Base-by-base conservation (phyloP, 1,284 basidiomycete genomes). In the Malassezia caprae region DNA sequence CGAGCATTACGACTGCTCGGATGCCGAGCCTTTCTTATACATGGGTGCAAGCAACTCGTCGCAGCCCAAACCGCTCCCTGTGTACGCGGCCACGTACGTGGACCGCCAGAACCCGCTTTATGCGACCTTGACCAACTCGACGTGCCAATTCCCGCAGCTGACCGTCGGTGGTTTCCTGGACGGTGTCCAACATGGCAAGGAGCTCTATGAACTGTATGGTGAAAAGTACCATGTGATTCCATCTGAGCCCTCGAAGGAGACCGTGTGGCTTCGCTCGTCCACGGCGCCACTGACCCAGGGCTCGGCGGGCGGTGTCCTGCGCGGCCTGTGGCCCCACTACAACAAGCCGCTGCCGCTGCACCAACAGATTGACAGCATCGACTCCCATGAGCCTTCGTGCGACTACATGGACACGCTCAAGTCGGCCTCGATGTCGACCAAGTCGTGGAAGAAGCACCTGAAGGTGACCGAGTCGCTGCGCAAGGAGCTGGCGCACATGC, bases 91-190 rank as follows among this genome's bases (percentile, higher is more conserved):
- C 13, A 53, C 51, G 7, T 53, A 53, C 28, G 42, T 31, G 8
- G 51, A 53, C n/a, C 5, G 6, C 8, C 6, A 17, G 26, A 53
- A 53, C 30, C 51, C 51, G 11, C 28, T 53, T n/a, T n/a, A 40
- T 13, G 32, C 24, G 6, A 17, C 31, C 4, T 32, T 53, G 17
- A 47, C 51, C 34, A 46, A 53, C 27, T 53, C 51, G n/a, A 39
- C 51, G 43, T 53, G 51, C 23, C 51, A 53, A 15, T 53, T 53
- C 30, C 51, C 51, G 8, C 51, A 53, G 28, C 17, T 53, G 19
- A 53, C 51, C 13, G 4, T 46, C 12, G 51, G 51, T 35, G 51
- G 51, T 8, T 53, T 26, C 51, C 17, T 46, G 32, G 51, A 53
- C 30, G 51, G 51, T 23, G 51, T 53, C 8, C 51, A 53, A 26